Base-by-base conservation (phyloP, 1,284 basidiomycete species). In the Trametes sp. region DNA sequence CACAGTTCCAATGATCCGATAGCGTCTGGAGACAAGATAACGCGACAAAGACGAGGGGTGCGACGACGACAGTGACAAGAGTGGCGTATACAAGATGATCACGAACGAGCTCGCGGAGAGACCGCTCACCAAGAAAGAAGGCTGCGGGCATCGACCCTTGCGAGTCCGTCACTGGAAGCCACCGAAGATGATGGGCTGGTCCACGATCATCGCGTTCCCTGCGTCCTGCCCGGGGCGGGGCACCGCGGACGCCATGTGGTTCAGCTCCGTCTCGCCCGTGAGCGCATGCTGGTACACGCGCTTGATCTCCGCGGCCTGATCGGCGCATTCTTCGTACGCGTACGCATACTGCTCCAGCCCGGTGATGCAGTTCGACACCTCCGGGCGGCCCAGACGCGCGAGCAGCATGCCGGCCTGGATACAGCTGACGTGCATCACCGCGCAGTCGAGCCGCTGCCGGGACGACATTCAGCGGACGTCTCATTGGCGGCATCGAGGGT, bases 271-370 rank as follows among this genome's bases (percentile, higher is more conserved):
- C 57, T 86, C 82, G 31, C 85, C 85, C 21, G 72, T 71, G 16
- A 78, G 74, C 5, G 85, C 82, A 49, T 78, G 76, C 21, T 77
- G 75, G 71, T 85, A 92, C 16, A 83, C 73, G 24, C 83, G 82
- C 58, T 79, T 81, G 74, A 93, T 90, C 68, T 91, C 86, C 38
- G 82, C 80, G 1, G 93, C 91, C 68, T 91, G 86, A 33, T 93
- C 91, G 58, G 88, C 91, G 51, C 92, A 89, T 71, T 95, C 93
- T 72, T 95, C 94, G 70, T 93, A 93, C 21, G 91, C 89, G 69
- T 88, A 85, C 70, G 88, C 90, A 74, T 96, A 96, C 77, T 98
- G 96, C 69, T 92, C 85, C 48, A 98, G 81, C 6, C 92, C 96
- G 10, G 84, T 86, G 69, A 96, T 89, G 73, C 94, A 95, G 70